Conservation (phyloP, 257 asterid species). For the Nicotiana knightiana region DNA sequence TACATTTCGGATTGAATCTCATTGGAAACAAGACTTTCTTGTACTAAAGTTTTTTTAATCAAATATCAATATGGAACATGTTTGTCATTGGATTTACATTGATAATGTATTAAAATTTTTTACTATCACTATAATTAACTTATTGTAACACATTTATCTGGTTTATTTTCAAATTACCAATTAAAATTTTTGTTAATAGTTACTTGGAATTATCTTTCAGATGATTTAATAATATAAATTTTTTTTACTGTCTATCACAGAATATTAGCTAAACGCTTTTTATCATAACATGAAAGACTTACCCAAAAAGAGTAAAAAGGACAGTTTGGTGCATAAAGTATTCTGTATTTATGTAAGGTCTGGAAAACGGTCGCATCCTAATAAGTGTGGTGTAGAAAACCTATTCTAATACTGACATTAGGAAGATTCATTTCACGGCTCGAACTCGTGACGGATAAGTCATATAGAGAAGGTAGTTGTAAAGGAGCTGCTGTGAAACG, state of each 20-base stretch:
- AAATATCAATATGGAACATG: neutral
- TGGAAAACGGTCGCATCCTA: fast-evolving
- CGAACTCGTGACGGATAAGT: no score
- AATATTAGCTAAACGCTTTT: neutral
- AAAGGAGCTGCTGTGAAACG: no score
- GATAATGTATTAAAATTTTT: neutral
- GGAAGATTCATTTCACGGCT: fast-evolving
- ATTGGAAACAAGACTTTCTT: neutral
- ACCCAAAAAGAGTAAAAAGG: neutral
- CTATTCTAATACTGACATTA: no score
- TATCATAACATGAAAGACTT: neutral
- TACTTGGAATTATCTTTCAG: neutral
- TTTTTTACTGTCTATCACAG: neutral
- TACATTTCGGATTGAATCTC: neutral
- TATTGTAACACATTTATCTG: no score
- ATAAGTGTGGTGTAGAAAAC: no score
- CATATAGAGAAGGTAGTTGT: no score
- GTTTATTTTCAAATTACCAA: no score
- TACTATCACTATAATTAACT: no score
- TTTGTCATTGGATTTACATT: neutral
- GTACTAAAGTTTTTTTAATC: neutral
- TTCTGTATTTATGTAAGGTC: fast-evolving
- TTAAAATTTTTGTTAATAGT: no score
- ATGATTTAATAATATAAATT: neutral
- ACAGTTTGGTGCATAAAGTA: no score